phyloP scores from a whole-genome alignment of 352 stramenopile genomes.

The Pythium diclinum region DNA sequence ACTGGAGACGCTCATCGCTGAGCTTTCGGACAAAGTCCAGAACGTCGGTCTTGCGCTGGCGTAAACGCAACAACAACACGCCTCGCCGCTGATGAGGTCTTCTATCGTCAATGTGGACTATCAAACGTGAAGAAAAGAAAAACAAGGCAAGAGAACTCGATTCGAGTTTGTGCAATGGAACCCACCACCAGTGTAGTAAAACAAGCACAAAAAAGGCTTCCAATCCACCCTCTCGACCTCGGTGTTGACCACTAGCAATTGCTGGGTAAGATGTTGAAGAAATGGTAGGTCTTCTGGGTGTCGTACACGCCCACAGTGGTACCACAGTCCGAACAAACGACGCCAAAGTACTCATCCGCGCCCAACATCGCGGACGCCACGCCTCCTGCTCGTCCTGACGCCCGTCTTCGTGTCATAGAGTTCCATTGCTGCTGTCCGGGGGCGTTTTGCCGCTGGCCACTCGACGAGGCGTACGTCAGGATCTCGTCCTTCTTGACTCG shows the following conservation, averaged over 20 bases:
- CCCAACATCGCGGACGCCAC: constrained; percentile 30
- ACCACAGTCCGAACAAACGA: constrained; percentile 71
- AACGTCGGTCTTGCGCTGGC: constrained; percentile 54
- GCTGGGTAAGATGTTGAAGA: constrained; percentile 77
- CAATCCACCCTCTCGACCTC: neutral
- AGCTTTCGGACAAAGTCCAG: constrained; percentile 72
- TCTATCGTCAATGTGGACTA: neutral
- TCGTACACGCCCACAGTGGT: constrained; percentile 75
- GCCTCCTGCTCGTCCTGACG: constrained; percentile 6
- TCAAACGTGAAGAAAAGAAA: neutral
- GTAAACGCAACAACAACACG: constrained; percentile 16
- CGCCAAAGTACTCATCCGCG: constrained; percentile 60
- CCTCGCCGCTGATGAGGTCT: neutral
- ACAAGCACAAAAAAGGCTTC: constrained; percentile 7
- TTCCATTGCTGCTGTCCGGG: constrained; percentile 44
- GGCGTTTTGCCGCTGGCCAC: constrained; percentile 17
- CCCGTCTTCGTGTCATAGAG: constrained; percentile 19
- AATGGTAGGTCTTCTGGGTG: constrained; percentile 56
- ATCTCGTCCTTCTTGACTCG: constrained; percentile 68
- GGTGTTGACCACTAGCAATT: constrained; percentile 27
- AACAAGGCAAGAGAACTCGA: neutral
- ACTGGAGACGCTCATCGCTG: constrained; percentile 55
- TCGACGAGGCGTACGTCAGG: constrained; percentile 44
- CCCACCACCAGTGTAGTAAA: constrained; percentile 1
- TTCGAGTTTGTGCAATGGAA: neutral